phyloP scores from a whole-genome alignment of 1,284 basidiomycete genomes.

The Sporisorium exsertum region DNA sequence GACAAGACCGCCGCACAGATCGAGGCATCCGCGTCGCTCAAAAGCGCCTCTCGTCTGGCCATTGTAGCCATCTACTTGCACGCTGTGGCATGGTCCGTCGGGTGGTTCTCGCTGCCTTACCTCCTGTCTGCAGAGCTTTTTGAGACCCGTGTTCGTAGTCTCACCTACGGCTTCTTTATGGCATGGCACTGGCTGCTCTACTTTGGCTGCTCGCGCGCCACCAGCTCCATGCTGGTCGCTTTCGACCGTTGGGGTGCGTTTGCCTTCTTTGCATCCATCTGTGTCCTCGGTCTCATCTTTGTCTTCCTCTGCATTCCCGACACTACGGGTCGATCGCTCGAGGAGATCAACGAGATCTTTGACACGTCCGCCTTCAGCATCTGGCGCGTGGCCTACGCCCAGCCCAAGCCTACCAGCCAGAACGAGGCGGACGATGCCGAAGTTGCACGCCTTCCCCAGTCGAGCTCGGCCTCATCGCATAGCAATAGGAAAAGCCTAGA shows the following conservation, averaged over 20 bases:
- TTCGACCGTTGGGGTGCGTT: constrained; percentile 17
- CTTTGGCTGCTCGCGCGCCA: constrained; percentile 19
- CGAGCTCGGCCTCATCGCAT: constrained; percentile 1
- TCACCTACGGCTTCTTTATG: constrained; percentile 18
- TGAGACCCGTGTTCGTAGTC: constrained; percentile 6
- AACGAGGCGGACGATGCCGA: not conserved
- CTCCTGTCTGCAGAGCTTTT: constrained; percentile 18
- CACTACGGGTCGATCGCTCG: constrained; percentile 15
- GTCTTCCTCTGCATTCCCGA: constrained; percentile 21
- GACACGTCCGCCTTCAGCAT: constrained; percentile 20
- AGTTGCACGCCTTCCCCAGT: not conserved
- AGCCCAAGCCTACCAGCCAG: not conserved
- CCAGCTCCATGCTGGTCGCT: constrained; percentile 17
- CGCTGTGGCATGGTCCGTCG: constrained; percentile 17
- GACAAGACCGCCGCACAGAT: constrained; percentile 13
- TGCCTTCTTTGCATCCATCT: constrained; percentile 14
- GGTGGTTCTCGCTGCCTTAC: constrained; percentile 19
- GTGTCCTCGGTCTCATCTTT: constrained; percentile 11
- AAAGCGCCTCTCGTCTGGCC: constrained; percentile 11
- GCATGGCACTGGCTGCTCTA: constrained; percentile 21
- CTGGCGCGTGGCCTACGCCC: constrained; percentile 14
- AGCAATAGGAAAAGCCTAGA: constrained; percentile 4
- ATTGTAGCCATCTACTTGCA: constrained; percentile 22
- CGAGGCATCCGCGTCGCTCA: constrained; percentile 6
- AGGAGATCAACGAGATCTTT: constrained; percentile 22